Evolutionary conservation across 2,329 filamentous ascomycete species (phyloP), one percentile per base, ranked within the genome.

Genomic region (Didymellaceae sp.): DNA sequence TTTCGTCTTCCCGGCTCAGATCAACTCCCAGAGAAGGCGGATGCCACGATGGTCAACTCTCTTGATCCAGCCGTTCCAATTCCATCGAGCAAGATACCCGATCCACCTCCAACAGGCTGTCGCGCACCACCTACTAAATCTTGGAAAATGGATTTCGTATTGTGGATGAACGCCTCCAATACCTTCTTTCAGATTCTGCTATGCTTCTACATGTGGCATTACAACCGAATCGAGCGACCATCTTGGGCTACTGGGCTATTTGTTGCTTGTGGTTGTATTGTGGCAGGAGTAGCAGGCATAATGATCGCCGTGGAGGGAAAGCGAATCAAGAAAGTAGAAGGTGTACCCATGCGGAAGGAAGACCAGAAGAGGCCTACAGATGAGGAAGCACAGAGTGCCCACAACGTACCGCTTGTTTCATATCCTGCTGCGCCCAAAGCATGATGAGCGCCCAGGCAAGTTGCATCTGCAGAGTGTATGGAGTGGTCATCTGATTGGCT

Each of bases 141-240:
- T 9, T 93, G 89, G 89, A 92, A 89, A 72, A 77, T 96, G 65
- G 89, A 94, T 59, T 84, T 88, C 48, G 84, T 93, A 25, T 79
- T 95, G 26, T 92, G 87, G 87, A 80, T 86, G 61, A 91, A 91
- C 74, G 81, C 91, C 3, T 80, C 78, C 76, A 95, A 96, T 66
- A 94, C 90, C 0, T 81, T 92, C 45, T 80, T 94, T 34, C 91
- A 96, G 71, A 80, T 80, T 30, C 80, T 84, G 14, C 79, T 96
- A 2, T 88, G 85, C 7, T 86, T 82, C 3, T 88, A 91, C 74
- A 95, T 96, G 91, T 95, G 89, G 89, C 86, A 83, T 2, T 78
- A 89, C 73, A 88, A 90, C 66, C 78, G 89, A 16, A 86, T 86
- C 63, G 75, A 87, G 17, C 79, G 91, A n/a, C 90, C 91, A 0